Conservation (phyloP, 345 rosid species). For the Mallotus nudiflorus region DNA sequence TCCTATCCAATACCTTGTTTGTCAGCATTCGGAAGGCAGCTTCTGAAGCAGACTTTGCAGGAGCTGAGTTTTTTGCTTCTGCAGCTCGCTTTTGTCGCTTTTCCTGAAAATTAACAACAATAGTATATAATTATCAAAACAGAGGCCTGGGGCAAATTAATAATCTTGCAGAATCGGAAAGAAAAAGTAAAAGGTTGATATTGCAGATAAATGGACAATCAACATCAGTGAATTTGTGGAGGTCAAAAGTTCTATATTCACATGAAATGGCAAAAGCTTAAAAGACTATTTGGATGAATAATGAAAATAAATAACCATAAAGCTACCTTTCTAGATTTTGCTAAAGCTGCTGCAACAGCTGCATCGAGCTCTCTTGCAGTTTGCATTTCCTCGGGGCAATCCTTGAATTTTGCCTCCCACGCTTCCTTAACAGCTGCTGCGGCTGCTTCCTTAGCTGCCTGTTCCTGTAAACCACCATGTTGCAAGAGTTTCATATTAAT, state of each 20-base stretch:
- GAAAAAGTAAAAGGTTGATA: neutral
- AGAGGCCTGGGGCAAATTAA: neutral
- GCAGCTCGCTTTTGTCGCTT: slow-evolving; percentile 80
- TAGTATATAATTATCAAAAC: neutral
- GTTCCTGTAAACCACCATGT: slow-evolving; percentile 60
- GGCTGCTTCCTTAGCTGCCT: slow-evolving; percentile 87
- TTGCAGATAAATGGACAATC: neutral
- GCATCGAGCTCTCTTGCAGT: slow-evolving; percentile 72
- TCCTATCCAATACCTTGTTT: slow-evolving; percentile 61
- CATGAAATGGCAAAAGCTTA: too few species aligned
- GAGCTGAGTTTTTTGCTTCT: slow-evolving; percentile 59
- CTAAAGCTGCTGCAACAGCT: slow-evolving; percentile 51
- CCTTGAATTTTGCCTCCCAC: slow-evolving; percentile 48
- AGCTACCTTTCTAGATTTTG: slow-evolving; percentile 72
- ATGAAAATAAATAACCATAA: slow-evolving; percentile 3
- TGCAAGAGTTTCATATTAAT: neutral
- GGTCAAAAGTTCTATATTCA: neutral
- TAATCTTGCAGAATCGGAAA: neutral
- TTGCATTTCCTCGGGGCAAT: slow-evolving; percentile 53
- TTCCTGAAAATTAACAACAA: slow-evolving; percentile 52
- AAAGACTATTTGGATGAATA: too few species aligned
- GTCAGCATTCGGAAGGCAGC: slow-evolving; percentile 61
- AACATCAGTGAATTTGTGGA: neutral
- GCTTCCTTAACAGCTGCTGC: slow-evolving; percentile 65
- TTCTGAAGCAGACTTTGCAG: slow-evolving; percentile 73